Evolutionary conservation across 2,329 filamentous ascomycete species (phyloP).

Genomic region (Colletotrichum echinochloae): DNA sequence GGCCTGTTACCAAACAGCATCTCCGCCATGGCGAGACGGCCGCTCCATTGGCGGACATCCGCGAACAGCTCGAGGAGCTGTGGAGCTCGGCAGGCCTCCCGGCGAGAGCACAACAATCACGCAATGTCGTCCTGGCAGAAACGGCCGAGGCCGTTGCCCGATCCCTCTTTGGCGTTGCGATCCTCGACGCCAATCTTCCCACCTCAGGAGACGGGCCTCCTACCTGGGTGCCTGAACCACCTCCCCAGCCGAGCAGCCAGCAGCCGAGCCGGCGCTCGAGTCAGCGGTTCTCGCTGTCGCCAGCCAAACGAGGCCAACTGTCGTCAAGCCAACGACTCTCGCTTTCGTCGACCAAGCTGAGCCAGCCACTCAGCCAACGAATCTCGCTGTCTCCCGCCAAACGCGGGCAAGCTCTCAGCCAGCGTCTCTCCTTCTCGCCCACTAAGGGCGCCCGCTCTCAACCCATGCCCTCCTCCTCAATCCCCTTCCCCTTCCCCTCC

Average conservation of each 20-base stretch:
- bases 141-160: slow-evolving; percentile 38
- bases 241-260: not conserved
- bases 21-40: slow-evolving; percentile 3
- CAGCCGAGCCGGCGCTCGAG: slow-evolving; percentile 23
- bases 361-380: slow-evolving; percentile 18
- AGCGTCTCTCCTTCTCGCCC: slow-evolving; percentile 25
- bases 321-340: slow-evolving; percentile 24
- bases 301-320: slow-evolving; percentile 15
- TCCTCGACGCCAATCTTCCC: slow-evolving; percentile 34
- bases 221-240: slow-evolving; percentile 35
- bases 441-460: slow-evolving; percentile 14
- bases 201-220: slow-evolving; percentile 13
- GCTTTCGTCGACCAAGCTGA: slow-evolving; percentile 29
- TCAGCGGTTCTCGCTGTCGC: slow-evolving; percentile 24
- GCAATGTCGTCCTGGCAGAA: slow-evolving; percentile 36
- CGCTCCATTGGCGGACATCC: slow-evolving; percentile 28
- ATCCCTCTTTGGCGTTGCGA: slow-evolving; percentile 33
- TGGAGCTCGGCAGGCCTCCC: slow-evolving; percentile 24
- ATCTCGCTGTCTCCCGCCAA: slow-evolving; percentile 25
- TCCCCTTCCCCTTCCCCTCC: slow-evolving; percentile 13
- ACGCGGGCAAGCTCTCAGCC: slow-evolving; percentile 14
- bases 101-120: slow-evolving; percentile 22
- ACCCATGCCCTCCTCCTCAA: slow-evolving; percentile 10
- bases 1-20: slow-evolving; percentile 22
- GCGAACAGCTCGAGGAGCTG: slow-evolving; percentile 27